Evolutionary conservation across 768 basidiomycete species (phyloP).

Genomic region (Leccinellum rugosiceps): DNA sequence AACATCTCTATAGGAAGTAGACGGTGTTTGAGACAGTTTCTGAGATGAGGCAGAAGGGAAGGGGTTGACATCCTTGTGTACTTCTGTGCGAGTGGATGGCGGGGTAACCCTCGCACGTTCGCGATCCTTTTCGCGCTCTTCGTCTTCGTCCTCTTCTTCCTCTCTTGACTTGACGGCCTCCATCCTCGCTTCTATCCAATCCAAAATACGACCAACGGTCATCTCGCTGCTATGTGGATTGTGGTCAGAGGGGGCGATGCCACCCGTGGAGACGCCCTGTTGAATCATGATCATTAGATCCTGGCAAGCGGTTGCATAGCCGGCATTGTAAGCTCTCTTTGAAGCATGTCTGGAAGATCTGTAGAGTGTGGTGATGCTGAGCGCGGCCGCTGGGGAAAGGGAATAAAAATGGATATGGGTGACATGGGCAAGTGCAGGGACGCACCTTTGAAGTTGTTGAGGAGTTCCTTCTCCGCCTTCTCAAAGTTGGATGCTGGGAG

Average conservation of each 20-base stretch:
- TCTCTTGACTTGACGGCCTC: slow-evolving; percentile 72
- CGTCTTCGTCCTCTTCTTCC: slow-evolving; percentile 82
- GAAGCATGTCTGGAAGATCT: slow-evolving; percentile 74
- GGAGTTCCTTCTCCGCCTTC: slow-evolving; percentile 77
- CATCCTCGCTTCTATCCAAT: slow-evolving; percentile 79
- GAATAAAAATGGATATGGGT: slow-evolving; percentile 19
- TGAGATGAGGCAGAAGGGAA: slow-evolving; percentile 19
- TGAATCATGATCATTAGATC: slow-evolving; percentile 82
- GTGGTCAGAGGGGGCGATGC: slow-evolving; percentile 39
- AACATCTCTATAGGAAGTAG: slow-evolving; percentile 17
- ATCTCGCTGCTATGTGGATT: slow-evolving; percentile 55
- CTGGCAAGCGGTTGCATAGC: slow-evolving; percentile 76
- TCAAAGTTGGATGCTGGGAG: slow-evolving; percentile 66
- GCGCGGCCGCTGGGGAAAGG: slow-evolving; percentile 59
- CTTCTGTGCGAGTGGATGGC: slow-evolving; percentile 17
- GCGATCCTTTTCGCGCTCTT: slow-evolving; percentile 58
- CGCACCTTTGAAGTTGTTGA: slow-evolving; percentile 79
- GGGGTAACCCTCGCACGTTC: slow-evolving; percentile 37
- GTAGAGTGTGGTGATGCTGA: slow-evolving; percentile 83
- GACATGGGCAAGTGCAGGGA: not conserved
- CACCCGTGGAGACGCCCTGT: slow-evolving; percentile 69
- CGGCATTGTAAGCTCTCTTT: slow-evolving; percentile 77
- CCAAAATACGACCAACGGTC: slow-evolving; percentile 78
- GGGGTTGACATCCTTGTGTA: slow-evolving; percentile 17
- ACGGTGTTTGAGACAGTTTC: slow-evolving; percentile 12